Percentiles rank a stretch among this genome's conserved stretches.
phyloP scores from a whole-genome alignment of 2,329 filamentous ascomycete genomes.

The Domatiomyces catenatus region DNA sequence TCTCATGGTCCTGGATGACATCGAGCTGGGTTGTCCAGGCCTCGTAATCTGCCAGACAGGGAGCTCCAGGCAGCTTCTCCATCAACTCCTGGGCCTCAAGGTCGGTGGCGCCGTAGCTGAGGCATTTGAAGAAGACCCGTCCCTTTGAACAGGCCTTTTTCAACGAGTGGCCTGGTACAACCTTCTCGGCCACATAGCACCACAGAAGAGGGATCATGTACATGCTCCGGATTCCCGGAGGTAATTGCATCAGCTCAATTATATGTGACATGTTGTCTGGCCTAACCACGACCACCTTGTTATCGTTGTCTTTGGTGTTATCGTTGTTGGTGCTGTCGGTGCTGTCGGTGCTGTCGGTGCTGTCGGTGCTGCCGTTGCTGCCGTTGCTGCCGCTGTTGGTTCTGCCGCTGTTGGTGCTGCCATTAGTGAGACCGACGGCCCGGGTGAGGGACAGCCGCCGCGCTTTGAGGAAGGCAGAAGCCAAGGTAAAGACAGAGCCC shows the following conservation, averaged over 20 bases:
- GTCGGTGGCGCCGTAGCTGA: background rate
- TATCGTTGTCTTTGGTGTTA: background rate
- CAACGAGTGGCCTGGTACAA: background rate
- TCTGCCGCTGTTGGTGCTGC: background rate
- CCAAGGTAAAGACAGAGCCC: background rate
- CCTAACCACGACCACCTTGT: background rate
- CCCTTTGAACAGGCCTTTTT: background rate
- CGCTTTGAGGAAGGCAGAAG: background rate
- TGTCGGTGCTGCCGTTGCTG: no score
- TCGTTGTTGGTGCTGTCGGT: background rate
- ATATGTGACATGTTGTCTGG: background rate
- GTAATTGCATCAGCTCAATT: background rate
- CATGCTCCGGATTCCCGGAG: background rate
- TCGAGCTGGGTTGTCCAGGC: slow-evolving; percentile 63
- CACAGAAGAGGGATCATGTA: background rate
- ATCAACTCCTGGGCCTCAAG: background rate
- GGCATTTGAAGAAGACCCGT: background rate
- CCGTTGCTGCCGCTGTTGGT: no score
- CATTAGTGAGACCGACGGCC: background rate
- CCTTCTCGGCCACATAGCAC: background rate
- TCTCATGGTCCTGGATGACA: slow-evolving; percentile 59
- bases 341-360: no score
- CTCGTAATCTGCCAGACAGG: slow-evolving; percentile 53
- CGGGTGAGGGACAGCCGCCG: background rate
- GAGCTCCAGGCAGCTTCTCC: background rate